These are phyloP conservation scores for Conoideocrella luteorostrata DNA, from an alignment of 2,329 filamentous ascomycete species.

Conservation along the genomic window DNA sequence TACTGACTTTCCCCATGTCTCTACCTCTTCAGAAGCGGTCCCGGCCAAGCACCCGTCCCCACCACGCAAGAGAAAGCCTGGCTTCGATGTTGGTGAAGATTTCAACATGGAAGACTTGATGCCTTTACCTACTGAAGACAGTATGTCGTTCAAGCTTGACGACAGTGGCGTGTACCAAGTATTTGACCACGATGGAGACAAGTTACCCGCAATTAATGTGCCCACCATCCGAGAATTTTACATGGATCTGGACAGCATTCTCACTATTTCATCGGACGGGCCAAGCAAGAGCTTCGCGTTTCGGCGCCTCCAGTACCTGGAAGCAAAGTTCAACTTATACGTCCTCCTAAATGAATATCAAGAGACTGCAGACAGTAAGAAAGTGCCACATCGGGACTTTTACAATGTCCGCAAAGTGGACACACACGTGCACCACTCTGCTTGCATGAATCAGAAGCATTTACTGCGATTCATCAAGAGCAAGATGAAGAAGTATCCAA, in stretches of 20 bases:
- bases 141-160: constrained; percentile 74
- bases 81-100: constrained; percentile 85
- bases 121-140: constrained; percentile 64
- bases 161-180: constrained; percentile 87
- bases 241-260: constrained; percentile 81
- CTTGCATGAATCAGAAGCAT: constrained; percentile 99
- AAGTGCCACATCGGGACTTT: constrained; percentile 94
- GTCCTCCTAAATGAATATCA: constrained; percentile 92
- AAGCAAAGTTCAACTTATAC: constrained; percentile 96
- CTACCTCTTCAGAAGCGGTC: neutral
- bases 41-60: constrained; percentile 22
- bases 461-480: constrained; percentile 97
- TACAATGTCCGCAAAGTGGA: constrained; percentile 99
- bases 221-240: constrained; percentile 94
- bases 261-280: constrained; percentile 87
- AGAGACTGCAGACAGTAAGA: constrained; percentile 96
- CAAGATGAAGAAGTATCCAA: constrained; percentile 98
- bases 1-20: constrained; percentile 11
- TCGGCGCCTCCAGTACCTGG: constrained; percentile 85
- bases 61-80: constrained; percentile 68
- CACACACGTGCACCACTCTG: constrained; percentile 97
- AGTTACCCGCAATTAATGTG: constrained; percentile 70
- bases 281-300: constrained; percentile 97
- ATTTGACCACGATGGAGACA: constrained; percentile 61
- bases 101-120: constrained; percentile 75